Evolutionary conservation across 1,284 basidiomycete genomes (phyloP), one percentile per base, ranked within the genome.

Genomic region (Mrakiaceae sp.): DNA sequence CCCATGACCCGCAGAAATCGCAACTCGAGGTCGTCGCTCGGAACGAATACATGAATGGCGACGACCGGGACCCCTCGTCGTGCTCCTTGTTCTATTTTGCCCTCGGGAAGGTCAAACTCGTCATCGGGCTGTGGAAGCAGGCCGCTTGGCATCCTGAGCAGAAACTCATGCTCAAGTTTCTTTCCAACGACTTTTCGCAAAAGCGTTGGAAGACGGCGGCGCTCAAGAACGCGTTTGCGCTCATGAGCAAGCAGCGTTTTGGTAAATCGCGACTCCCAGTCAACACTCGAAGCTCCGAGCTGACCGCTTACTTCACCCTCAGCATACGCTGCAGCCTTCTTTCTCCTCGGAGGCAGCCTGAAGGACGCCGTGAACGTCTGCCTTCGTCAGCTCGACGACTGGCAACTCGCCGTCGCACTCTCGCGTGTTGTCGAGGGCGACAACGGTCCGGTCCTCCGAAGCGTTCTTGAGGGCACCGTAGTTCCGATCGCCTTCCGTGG

Each of bases 281-380:
- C 27, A 27, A 27, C 27, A 27, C 27, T 27, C 27, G 27, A 27
- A 27, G n/a, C 27, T 11, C 6, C 55, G 46, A 27, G 46, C 14
- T 47, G 6, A 16, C 64, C 42, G 6, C 39, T 43, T 48, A 9
- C 8, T 49, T 10, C 8, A 3, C 1, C 46, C 27, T 43, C 52
- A 94, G 93, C 91, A 72, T 96, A 98, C 73, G 95, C 96, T 11
- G 94, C 93, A 0, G 92, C 93, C 0, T 98, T 99, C 78, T 99
- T 98, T 79, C 81, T 99, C 65, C 82, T 99, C 0, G 95, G 91
- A 2, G 87, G 85, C 39, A 86, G 86, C 52, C 77, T 96, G 27
- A 88, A 88, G 74, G 96, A 98, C 71, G 94, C 95, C 0, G 87
- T 95, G 49, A 89, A 86, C 68, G 87, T 99, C 9, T 96, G 93